phyloP scores from a whole-genome alignment of 495 filamentous ascomycete genomes.

The Penicillium pancosmium region DNA sequence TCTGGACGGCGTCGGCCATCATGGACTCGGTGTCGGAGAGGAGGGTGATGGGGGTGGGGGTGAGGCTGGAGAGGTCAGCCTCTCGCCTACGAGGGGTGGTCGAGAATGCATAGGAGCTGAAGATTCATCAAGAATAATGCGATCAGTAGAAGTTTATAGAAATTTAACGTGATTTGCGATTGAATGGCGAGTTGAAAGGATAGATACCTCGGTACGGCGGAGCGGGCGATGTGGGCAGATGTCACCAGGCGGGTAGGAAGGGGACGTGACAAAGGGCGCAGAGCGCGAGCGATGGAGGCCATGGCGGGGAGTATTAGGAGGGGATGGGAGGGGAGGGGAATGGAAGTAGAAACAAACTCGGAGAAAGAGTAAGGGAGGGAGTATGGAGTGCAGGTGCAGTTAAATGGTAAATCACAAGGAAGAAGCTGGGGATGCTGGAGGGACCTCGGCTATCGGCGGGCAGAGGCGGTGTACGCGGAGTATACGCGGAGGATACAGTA shows the following conservation, averaged over 20 bases:
- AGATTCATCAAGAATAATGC: constrained; percentile 16
- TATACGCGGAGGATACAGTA: constrained; percentile 19
- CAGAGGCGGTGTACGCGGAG: constrained; percentile 7
- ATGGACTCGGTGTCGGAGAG: constrained; percentile 86
- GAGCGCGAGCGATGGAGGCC: constrained; percentile 68
- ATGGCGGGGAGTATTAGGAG: constrained; percentile 41
- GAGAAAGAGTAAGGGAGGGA: background rate
- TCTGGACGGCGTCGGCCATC: constrained; percentile 87
- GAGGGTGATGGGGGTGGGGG: constrained; percentile 91
- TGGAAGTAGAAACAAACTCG: background rate
- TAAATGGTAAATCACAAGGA: constrained; percentile 37
- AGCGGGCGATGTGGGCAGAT: background rate
- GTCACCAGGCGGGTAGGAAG: constrained; percentile 43
- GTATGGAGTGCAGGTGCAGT: background rate
- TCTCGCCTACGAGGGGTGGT: constrained; percentile 62
- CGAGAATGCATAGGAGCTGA: constrained; percentile 69
- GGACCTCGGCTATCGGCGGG: constrained; percentile 47
- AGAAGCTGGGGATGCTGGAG: constrained; percentile 1
- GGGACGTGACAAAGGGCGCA: constrained; percentile 70
- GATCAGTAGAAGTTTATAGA: constrained; percentile 13
- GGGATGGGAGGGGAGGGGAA: background rate
- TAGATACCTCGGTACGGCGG: constrained; percentile 47
- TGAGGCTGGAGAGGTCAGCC: constrained; percentile 67
- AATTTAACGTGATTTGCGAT: too few species aligned
- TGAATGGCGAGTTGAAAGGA: too few species aligned